These are phyloP conservation scores for Fusarium albosuccineum DNA, from an alignment of 2,329 filamentous ascomycete species.

Conservation along the genomic window DNA sequence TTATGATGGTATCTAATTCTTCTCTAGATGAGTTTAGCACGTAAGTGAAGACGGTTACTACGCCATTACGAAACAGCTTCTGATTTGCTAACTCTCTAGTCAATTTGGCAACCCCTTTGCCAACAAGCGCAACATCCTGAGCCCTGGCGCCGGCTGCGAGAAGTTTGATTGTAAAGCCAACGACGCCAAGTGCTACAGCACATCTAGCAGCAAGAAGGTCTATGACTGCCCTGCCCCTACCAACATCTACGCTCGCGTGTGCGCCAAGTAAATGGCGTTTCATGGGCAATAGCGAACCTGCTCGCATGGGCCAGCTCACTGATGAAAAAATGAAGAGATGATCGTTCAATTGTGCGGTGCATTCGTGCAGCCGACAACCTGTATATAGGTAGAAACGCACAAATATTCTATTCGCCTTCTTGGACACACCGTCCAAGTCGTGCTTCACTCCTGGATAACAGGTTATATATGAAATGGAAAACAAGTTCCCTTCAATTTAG, in stretches of 20 bases:
- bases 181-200: conserved; percentile 57
- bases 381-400: too few species aligned
- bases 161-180: conserved; percentile 54
- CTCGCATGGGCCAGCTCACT: too few species aligned
- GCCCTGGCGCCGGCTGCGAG: conserved; percentile 53
- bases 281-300: too few species aligned
- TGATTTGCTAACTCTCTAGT: conserved; percentile 11
- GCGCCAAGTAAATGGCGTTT: conserved; percentile 36
- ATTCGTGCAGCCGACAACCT: too few species aligned
- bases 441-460: too few species aligned
- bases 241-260: conserved; percentile 50
- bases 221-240: conserved; percentile 57
- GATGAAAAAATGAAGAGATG: too few species aligned
- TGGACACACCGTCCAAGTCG: too few species aligned
- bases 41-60: conserved; percentile 25
- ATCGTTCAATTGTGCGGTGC: too few species aligned
- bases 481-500: too few species aligned
- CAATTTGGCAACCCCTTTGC: conserved; percentile 58
- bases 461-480: too few species aligned
- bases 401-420: too few species aligned
- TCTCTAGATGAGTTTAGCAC: conserved; percentile 50
- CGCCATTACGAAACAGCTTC: not conserved
- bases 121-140: conserved; percentile 52
- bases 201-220: conserved; percentile 53
- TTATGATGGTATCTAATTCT: too few species aligned